Evolutionary conservation across 306 rosid species (phyloP), one percentile per base, ranked within the genome.

Genomic region (Glycine tomentella): DNA sequence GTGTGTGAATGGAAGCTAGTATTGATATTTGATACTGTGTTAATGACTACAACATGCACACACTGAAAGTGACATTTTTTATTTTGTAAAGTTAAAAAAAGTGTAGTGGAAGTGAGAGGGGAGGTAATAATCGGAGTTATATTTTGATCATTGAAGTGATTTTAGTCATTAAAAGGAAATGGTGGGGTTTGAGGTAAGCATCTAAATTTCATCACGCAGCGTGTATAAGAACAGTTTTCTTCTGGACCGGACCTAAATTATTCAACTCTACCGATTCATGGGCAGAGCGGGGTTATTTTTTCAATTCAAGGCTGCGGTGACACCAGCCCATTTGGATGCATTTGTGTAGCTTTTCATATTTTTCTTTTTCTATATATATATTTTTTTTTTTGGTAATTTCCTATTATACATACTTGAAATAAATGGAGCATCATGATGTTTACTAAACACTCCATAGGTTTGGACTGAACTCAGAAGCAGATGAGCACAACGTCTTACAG

Each of bases 391-490:
- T 58, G 25, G 55, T 59, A 52, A 49, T 40, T 79, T 74, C 66
- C 50, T 83, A 14, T 75, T 51, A 13, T 75, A 73, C 44, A 25
- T 15, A 36, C 45, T 45, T 76, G 65, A 71, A 70, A 64, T 20
- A 16, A 73, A 62, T 56, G 5, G 4, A 77, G 44, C 49, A 33
- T 65, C 62, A 48, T 70, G 67, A 74, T 57, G 16, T 81, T 80
- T 50, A 66, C 75, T 75, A 14, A 74, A 67, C 80, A 70, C 74
- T 84, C 58, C 56, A 20, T 71, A 87, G 90, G 88, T 87, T 79
- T 84, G 86, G 81, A 52, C 81, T 79, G 83, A 78, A 75, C 65
- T 66, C 85, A 12, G 91, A 88, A 80, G 84, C 86, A 67, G 92
- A 83, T 11, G 87, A 88, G 73, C 87, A 77, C 70, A 85, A 75